Conservation (phyloP, 106 monocot species). For the Allium cepa region DNA sequence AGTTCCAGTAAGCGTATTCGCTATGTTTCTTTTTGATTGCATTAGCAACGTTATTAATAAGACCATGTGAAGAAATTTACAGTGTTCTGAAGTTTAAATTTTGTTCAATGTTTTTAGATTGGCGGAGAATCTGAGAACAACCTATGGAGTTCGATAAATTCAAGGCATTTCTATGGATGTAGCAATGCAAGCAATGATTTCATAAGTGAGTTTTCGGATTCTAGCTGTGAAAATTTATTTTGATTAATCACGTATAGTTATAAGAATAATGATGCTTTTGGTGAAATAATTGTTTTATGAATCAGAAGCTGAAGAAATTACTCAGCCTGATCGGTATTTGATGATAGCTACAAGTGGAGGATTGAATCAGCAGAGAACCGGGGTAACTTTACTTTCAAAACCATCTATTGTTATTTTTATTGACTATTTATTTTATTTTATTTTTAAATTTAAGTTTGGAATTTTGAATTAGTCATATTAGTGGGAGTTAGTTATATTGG, state of each 20-base stretch:
- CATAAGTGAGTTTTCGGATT: constrained; percentile 16
- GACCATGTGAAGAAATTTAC: too few relatives aligned
- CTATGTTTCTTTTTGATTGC: not conserved
- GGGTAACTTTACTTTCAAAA: constrained; percentile 1
- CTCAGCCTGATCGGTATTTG: constrained; percentile 53
- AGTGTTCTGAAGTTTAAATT: not conserved
- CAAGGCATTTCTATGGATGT: constrained; percentile 65
- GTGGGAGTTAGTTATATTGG: too few relatives aligned
- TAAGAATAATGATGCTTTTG: too few relatives aligned
- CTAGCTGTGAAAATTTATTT: not conserved
- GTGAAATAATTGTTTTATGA: not conserved
- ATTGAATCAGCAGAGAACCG: constrained; percentile 43
- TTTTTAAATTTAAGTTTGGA: too few relatives aligned
- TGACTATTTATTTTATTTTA: too few relatives aligned
- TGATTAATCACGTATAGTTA: too few relatives aligned
- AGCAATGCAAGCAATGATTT: constrained; percentile 42
- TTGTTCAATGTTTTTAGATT: constrained; percentile 5
- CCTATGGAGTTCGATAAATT: constrained; percentile 56
- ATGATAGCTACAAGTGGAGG: constrained; percentile 94
- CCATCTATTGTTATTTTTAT: not conserved
- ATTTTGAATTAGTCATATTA: too few relatives aligned
- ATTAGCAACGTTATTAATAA: too few relatives aligned
- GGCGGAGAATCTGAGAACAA: not conserved
- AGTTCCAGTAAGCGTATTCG: constrained; percentile 6
- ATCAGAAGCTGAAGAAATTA: constrained; percentile 28